phyloP scores from a whole-genome alignment of 768 basidiomycete genomes.

The Mycena amicta region DNA sequence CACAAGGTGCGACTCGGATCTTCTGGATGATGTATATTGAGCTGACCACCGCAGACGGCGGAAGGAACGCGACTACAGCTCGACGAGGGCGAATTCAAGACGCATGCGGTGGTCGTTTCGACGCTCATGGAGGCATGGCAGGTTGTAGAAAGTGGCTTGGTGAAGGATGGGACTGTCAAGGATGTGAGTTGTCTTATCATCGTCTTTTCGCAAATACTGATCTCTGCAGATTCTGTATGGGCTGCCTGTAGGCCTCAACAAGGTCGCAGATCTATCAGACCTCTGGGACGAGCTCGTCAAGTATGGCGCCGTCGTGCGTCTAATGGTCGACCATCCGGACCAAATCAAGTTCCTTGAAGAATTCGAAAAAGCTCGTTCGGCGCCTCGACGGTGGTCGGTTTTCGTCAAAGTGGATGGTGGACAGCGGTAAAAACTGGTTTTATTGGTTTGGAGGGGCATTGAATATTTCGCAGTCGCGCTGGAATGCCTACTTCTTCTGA shows the following conservation, averaged over 20 bases:
- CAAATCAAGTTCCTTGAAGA: slow-evolving; percentile 68
- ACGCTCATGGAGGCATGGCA: slow-evolving; percentile 84
- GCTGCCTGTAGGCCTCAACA: slow-evolving; percentile 70
- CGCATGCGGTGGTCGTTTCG: slow-evolving; percentile 73
- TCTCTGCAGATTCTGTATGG: slow-evolving; percentile 73
- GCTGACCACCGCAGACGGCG: slow-evolving; percentile 50
- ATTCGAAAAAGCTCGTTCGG: slow-evolving; percentile 49
- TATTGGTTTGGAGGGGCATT: slow-evolving; percentile 13
- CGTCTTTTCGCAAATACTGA: not conserved
- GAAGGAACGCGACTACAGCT: slow-evolving; percentile 79
- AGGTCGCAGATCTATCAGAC: slow-evolving; percentile 66
- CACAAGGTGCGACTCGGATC: slow-evolving; percentile 60
- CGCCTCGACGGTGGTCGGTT: slow-evolving; percentile 62
- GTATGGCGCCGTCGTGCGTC: slow-evolving; percentile 60
- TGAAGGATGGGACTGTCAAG: slow-evolving; percentile 72
- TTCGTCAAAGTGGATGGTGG: slow-evolving; percentile 85
- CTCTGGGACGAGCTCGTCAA: slow-evolving; percentile 58
- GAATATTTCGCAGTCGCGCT: slow-evolving; percentile 57
- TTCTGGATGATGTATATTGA: slow-evolving; percentile 3
- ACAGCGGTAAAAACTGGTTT: slow-evolving; percentile 55
- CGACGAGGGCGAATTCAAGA: slow-evolving; percentile 51
- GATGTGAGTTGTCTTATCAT: slow-evolving; percentile 55
- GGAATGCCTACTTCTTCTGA: slow-evolving; percentile 60
- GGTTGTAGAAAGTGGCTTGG: slow-evolving; percentile 65
- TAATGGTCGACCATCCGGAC: slow-evolving; percentile 76